Percentiles rank a stretch among this genome's conserved stretches.
These are phyloP conservation scores for Penicillium psychrosexuale DNA, from an alignment of 2,329 filamentous ascomycete species.

Conservation along the genomic window DNA sequence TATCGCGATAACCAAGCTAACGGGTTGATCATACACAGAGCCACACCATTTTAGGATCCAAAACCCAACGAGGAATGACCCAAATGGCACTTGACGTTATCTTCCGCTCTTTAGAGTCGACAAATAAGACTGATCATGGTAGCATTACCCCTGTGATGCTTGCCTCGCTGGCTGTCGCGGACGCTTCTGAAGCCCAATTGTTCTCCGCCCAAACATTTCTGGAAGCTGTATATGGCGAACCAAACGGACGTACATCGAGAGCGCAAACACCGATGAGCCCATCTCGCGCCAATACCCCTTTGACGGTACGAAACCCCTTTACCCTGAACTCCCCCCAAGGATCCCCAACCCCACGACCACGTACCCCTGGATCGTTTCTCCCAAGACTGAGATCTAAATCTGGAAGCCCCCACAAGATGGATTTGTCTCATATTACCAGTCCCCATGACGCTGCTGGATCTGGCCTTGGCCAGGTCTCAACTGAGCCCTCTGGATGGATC, in stretches of 20 bases:
- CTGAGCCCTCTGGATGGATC: slow-evolving; percentile 15
- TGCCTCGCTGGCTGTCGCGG: slow-evolving; percentile 70
- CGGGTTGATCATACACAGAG: slow-evolving; percentile 55
- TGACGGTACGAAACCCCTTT: slow-evolving; percentile 43
- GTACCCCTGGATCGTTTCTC: slow-evolving; percentile 16
- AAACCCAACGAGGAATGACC: slow-evolving; percentile 79
- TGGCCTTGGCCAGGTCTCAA: slow-evolving; percentile 1
- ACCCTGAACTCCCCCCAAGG: slow-evolving; percentile 25
- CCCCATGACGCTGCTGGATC: slow-evolving; percentile 9
- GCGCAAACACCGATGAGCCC: slow-evolving; percentile 65
- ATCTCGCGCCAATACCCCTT: slow-evolving; percentile 44
- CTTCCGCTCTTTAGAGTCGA: slow-evolving; percentile 74
- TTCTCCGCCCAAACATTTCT: slow-evolving; percentile 72
- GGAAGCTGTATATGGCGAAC: slow-evolving; percentile 72
- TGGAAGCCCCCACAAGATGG: slow-evolving; percentile 13
- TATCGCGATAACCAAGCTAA: slow-evolving; percentile 8
- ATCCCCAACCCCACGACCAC: slow-evolving; percentile 16
- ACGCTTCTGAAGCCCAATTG: slow-evolving; percentile 76
- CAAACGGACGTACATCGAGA: slow-evolving; percentile 57
- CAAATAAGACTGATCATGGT: slow-evolving; percentile 61
- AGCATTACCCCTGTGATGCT: slow-evolving; percentile 60
- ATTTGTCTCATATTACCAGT: not conserved
- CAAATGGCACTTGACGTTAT: slow-evolving; percentile 88
- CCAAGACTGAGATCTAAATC: slow-evolving; percentile 8
- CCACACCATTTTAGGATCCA: slow-evolving; percentile 90